Evolutionary conservation across 2,329 filamentous ascomycete genomes (phyloP).

Genomic region (Cordyceps cicadae): DNA sequence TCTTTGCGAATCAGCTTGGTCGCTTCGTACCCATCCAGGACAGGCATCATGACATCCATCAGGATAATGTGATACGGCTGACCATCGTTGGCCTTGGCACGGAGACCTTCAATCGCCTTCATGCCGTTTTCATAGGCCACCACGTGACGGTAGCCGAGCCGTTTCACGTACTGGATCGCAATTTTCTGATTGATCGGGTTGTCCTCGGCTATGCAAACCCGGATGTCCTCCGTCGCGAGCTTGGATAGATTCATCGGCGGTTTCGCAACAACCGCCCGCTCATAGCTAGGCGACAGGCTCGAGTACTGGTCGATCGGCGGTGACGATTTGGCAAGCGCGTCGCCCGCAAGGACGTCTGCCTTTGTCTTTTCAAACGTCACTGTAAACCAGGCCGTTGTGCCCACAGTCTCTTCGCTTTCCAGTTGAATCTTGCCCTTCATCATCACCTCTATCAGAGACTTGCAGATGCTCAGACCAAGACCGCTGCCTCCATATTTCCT

Average conservation of each 20-base stretch:
- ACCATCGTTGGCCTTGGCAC: slow-evolving; percentile 60
- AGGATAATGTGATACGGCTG: slow-evolving; percentile 81
- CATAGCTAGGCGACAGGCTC: slow-evolving; percentile 22
- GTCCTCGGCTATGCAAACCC: slow-evolving; percentile 90
- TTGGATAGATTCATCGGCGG: slow-evolving; percentile 59
- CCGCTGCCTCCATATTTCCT: slow-evolving; percentile 88
- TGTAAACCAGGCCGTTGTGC: slow-evolving; percentile 69
- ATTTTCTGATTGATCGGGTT: slow-evolving; percentile 94
- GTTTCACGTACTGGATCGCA: slow-evolving; percentile 80
- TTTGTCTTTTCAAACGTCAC: slow-evolving; percentile 79
- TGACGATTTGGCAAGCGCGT: slow-evolving; percentile 35
- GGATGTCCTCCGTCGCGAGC: slow-evolving; percentile 68
- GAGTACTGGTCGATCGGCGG: slow-evolving; percentile 29
- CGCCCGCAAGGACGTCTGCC: slow-evolving; percentile 48
- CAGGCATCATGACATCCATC: slow-evolving; percentile 96
- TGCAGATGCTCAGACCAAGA: slow-evolving; percentile 87
- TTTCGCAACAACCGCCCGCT: slow-evolving; percentile 31
- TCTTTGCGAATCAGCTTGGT: slow-evolving; percentile 77
- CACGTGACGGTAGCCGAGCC: slow-evolving; percentile 71
- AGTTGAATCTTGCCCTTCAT: slow-evolving; percentile 81
- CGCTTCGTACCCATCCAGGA: slow-evolving; percentile 86
- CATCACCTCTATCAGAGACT: slow-evolving; percentile 85
- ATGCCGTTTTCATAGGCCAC: slow-evolving; percentile 86
- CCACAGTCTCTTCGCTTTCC: slow-evolving; percentile 63
- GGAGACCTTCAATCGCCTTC: slow-evolving; percentile 80